Base-by-base conservation (phyloP, 495 filamentous ascomycete genomes). In the Aspergillus sclerotioniger region DNA sequence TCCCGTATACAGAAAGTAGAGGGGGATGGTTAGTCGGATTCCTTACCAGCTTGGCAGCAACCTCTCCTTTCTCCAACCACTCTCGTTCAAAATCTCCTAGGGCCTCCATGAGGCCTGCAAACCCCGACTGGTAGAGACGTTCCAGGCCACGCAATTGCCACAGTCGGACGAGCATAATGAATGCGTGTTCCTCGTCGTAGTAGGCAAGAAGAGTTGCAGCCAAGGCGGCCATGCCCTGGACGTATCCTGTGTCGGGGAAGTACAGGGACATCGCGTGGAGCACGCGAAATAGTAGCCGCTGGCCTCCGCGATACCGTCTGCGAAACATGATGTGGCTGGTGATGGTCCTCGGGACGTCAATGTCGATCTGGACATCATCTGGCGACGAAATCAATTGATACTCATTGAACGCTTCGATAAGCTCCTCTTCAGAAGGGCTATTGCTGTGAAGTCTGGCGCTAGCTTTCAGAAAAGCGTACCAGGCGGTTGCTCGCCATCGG, bases 301-400 rank as follows among this genome's bases (percentile, higher is more conserved):
- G 94, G 2, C 92, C 92, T 54, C 87, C 88, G 10, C 92, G 86
- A 76, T 99, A 99, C 31, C 95, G 81, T 54, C 86, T 82, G 20
- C 94, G 86, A 67, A 99, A 99, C 95, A 99, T 96, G 66, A 99
- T 93, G 71, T 99, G 94, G 60, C 89, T 87, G 66, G 85, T 92
- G 67, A 99, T 96, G 8, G 94, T 99, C 48, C 94, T 85, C 0
- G 94, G 94, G 41, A 99, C 93, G 66, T 99, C 94, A 25, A 96
- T 85, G 70, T 99, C 94, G 61, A 99, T 99, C 67, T 99, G 94
- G 8, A 93, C 87, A 67, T 99, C 94, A 66, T 99, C 94, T 0
- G 91, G 86, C 6, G 88, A 96, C 35, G 83, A 83, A 45, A 86
- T 71, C 8, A 87, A 78, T 54, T 91, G 84, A 29, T 90, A 82